Percentiles rank a stretch among this genome's conserved stretches.
Conservation (phyloP, 2,329 filamentous ascomycete species). For the Plectosphaerella cucumerina region DNA sequence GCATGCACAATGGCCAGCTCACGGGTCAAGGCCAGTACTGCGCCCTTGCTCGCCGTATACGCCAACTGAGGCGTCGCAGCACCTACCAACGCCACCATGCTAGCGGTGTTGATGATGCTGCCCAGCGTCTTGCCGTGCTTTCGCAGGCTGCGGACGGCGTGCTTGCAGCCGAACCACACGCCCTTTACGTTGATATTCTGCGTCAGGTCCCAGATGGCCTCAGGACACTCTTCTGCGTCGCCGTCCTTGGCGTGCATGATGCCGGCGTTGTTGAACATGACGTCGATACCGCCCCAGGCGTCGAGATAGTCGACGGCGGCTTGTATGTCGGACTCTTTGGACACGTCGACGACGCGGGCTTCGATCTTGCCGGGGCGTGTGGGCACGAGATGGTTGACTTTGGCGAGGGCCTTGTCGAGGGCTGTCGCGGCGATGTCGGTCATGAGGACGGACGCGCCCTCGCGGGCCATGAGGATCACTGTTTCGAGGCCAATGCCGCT, state of each 20-base stretch:
- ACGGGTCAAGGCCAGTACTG: slow-evolving; percentile 68
- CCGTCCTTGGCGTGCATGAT: slow-evolving; percentile 69
- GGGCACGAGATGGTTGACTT: slow-evolving; percentile 55
- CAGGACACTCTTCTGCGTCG: slow-evolving; percentile 63
- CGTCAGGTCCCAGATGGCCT: slow-evolving; percentile 74
- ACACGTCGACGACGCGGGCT: slow-evolving; percentile 57
- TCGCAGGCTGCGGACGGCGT: slow-evolving; percentile 64
- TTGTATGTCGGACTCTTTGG: slow-evolving; percentile 62
- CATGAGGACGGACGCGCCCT: slow-evolving; percentile 68
- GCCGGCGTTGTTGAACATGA: slow-evolving; percentile 78
- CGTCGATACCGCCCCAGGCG: slow-evolving; percentile 65
- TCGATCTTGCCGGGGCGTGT: slow-evolving; percentile 42
- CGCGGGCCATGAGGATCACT: slow-evolving; percentile 65
- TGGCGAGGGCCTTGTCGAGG: slow-evolving; percentile 57
- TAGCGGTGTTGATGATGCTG: slow-evolving; percentile 72
- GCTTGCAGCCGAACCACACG: slow-evolving; percentile 73
- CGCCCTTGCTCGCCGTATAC: slow-evolving; percentile 74
- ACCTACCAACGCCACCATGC: slow-evolving; percentile 68
- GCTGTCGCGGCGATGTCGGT: slow-evolving; percentile 64
- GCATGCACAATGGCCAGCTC: slow-evolving; percentile 74
- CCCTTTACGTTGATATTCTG: slow-evolving; percentile 76
- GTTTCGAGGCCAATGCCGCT: slow-evolving; percentile 75
- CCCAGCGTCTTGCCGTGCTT: slow-evolving; percentile 62
- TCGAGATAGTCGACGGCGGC: slow-evolving; percentile 59
- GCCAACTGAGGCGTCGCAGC: slow-evolving; percentile 69